phyloP scores from a whole-genome alignment of 768 basidiomycete genomes.

The Serpula lacrymans region DNA sequence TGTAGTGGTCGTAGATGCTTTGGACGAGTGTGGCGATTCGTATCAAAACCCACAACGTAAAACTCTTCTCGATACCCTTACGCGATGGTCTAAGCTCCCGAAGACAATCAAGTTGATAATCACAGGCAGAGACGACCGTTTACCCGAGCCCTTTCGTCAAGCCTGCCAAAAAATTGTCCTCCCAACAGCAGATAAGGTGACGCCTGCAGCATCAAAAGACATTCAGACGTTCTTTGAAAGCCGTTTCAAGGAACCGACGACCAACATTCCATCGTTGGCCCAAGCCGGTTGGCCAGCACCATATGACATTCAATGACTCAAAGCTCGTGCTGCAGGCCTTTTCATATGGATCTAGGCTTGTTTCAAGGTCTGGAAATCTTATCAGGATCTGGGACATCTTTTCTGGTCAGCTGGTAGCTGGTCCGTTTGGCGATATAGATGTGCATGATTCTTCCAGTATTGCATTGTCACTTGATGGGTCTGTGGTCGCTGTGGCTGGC shows the following conservation, averaged over 20 bases:
- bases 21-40: too few species aligned
- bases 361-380: too few species aligned
- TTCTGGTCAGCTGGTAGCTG: too few species aligned
- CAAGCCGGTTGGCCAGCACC: too few species aligned
- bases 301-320: constrained; percentile 15
- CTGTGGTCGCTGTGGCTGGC: too few species aligned
- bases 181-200: constrained; percentile 10
- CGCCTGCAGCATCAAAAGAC: constrained; percentile 20
- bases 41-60: constrained; percentile 12
- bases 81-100: constrained; percentile 16
- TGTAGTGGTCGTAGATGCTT: too few species aligned
- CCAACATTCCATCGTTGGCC: constrained; percentile 8
- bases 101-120: constrained; percentile 22
- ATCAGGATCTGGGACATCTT: too few species aligned
- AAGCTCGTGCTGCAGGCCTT: too few species aligned
- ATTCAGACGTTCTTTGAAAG: constrained; percentile 18
- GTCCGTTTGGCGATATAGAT: too few species aligned
- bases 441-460: too few species aligned
- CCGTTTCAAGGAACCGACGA: constrained; percentile 12
- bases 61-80: constrained; percentile 17
- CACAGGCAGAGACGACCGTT: constrained; percentile 19
- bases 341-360: too few species aligned
- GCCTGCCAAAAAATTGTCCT: constrained; percentile 14
- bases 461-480: too few species aligned
- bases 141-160: constrained; percentile 5